Percentiles rank a stretch among this genome's conserved stretches.
Evolutionary conservation across 768 basidiomycete species (phyloP).

Genomic region (Lentinula sp.): DNA sequence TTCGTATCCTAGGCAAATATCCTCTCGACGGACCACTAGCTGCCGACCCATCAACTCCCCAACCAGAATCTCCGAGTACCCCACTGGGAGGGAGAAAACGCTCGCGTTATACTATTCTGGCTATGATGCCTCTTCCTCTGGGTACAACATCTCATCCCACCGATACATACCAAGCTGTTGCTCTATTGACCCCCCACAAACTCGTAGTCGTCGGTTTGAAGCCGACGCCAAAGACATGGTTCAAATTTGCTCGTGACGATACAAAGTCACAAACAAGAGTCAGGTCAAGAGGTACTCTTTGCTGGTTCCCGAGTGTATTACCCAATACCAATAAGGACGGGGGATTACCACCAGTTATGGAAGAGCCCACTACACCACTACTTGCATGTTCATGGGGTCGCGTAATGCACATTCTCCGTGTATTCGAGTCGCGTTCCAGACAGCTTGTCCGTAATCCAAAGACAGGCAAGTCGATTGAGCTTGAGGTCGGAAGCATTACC

Average conservation of each 20-base stretch:
- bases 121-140: constrained; percentile 77
- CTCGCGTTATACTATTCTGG: constrained; percentile 62
- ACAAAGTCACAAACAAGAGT: constrained; percentile 36
- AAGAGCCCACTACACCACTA: constrained; percentile 43
- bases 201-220: constrained; percentile 90
- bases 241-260: constrained; percentile 56
- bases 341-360: not conserved
- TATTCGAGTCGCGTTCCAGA: constrained; percentile 53
- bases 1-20: constrained; percentile 91
- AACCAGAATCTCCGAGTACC: constrained; percentile 12
- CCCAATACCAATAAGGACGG: constrained; percentile 9
- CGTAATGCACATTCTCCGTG: constrained; percentile 54
- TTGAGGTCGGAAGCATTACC: constrained; percentile 60
- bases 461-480: constrained; percentile 51
- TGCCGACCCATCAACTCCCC: constrained; percentile 8
- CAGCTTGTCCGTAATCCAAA: constrained; percentile 46
- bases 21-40: constrained; percentile 40
- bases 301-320: constrained; percentile 75
- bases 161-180: constrained; percentile 75
- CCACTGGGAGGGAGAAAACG: constrained; percentile 32
- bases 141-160: constrained; percentile 69
- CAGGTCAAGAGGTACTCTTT: constrained; percentile 55
- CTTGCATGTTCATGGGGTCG: constrained; percentile 86
- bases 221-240: constrained; percentile 91
- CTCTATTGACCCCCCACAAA: constrained; percentile 85